Evolutionary conservation across 2,329 filamentous ascomycete genomes (phyloP).

Genomic region (Conoideocrella luteorostrata): DNA sequence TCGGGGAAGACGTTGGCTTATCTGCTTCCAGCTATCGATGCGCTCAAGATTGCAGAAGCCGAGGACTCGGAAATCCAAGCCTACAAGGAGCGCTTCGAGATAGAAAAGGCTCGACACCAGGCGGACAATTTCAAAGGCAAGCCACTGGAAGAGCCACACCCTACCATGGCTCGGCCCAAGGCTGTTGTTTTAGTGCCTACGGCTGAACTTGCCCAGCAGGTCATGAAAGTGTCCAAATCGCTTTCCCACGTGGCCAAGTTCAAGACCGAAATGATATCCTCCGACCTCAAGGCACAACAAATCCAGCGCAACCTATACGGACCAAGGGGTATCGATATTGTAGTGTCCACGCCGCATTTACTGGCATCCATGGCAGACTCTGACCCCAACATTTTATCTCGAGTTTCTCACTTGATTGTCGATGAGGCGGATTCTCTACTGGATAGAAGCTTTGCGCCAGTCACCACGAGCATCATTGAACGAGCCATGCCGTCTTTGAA

Average conservation of each 20-base stretch:
- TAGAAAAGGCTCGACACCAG: constrained; percentile 50
- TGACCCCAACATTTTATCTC: constrained; percentile 88
- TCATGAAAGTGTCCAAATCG: constrained; percentile 71
- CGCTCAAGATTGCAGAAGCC: constrained; percentile 70
- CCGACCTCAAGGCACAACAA: constrained; percentile 65
- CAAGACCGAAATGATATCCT: constrained; percentile 75
- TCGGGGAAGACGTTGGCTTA: constrained; percentile 97
- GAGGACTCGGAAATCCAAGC: constrained; percentile 52
- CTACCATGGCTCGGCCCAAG: constrained; percentile 70
- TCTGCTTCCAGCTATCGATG: constrained; percentile 75
- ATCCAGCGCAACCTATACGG: constrained; percentile 84
- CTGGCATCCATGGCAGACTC: constrained; percentile 80
- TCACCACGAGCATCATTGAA: constrained; percentile 77
- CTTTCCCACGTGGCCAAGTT: constrained; percentile 84
- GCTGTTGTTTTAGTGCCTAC: constrained; percentile 87
- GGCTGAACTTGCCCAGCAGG: constrained; percentile 84
- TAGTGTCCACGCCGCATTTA: constrained; percentile 84
- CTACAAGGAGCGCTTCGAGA: constrained; percentile 48
- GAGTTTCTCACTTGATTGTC: constrained; percentile 79
- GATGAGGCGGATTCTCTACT: constrained; percentile 96
- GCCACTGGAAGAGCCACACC: constrained; percentile 62
- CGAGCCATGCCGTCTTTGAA: constrained; percentile 73
- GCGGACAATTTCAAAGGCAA: constrained; percentile 51
- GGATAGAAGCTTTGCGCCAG: constrained; percentile 83
- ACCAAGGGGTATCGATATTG: constrained; percentile 72